Evolutionary conservation across 371 early-diverging fungal species (phyloP), one percentile per base, ranked within the genome.

Genomic region (Nematocida sp.): DNA sequence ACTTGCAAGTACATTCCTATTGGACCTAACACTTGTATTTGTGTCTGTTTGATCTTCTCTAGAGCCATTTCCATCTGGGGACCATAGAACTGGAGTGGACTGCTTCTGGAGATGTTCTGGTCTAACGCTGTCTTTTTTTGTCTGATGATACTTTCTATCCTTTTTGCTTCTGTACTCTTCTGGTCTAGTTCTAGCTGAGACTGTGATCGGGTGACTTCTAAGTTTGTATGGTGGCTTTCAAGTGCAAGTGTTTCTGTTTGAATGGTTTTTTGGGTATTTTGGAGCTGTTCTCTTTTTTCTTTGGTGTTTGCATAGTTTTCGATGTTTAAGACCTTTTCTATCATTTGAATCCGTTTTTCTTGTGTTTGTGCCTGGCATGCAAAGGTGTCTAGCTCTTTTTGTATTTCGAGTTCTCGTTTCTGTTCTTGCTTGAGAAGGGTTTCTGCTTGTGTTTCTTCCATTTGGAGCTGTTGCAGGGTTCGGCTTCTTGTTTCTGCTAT

Each of bases 11-110:
- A 51, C 21, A 63, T 27, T 2, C 76, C 76, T 29, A 83, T 53
- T 13, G 84, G 84, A 3, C 84, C 84, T 31, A 78, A 57, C n/a
- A 78, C 77, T 23, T 52, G 78, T 34, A 81, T 74, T 2, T 62
- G 60, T n/a, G 47, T 25, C 5, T n/a, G 2, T 57, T 55, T 55
- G 45, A 79, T 67, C 27, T 67, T 58, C 19, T 47, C 34, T 2
- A 79, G n/a, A 0, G 66, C 77, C 11, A 2, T 37, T 40, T 53
- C 66, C 45, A 81, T 80, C 45, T 46, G 17, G 31, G 54, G 38
- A 13, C 53, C 34, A 48, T 57, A 51, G 45, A 75, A 78, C 27
- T 48, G 31, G 7, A 53, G 48, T 40, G 64, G 52, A 21, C 15
- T 55, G 40, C 53, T 35, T n/a, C n/a, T n/a, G n/a, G n/a, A 37